phyloP scores from a whole-genome alignment of 257 asterid genomes.

The Solanum tarijense region DNA sequence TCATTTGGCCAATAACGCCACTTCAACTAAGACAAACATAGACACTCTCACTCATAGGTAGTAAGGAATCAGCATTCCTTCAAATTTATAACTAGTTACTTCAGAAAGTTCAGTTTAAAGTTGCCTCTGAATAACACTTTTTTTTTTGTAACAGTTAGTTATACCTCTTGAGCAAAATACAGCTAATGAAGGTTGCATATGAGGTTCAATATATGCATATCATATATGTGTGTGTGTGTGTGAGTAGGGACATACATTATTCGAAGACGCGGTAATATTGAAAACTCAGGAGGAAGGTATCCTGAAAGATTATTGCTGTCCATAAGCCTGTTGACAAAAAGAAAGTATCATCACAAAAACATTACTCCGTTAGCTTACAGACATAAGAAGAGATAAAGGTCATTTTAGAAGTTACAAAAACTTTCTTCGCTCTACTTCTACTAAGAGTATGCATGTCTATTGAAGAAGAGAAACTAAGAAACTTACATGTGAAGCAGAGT shows the following conservation, averaged over 20 bases:
- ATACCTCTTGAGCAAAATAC: neutral
- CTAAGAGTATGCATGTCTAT: neutral
- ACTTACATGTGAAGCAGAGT: conserved; percentile 34
- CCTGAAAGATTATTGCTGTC: conserved; percentile 62
- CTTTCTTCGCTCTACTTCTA: neutral
- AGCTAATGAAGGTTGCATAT: neutral
- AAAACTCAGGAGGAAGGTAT: conserved; percentile 36
- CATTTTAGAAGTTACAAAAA: neutral
- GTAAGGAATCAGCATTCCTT: neutral
- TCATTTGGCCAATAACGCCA: neutral
- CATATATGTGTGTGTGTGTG: neutral
- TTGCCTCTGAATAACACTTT: neutral
- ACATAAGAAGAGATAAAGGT: neutral
- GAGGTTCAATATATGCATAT: neutral
- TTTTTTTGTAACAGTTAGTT: neutral
- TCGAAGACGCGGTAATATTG: conserved; percentile 11
- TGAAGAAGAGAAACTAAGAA: neutral
- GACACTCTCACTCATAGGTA: neutral
- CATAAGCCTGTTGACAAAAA: conserved; percentile 23
- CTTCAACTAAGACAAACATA: neutral
- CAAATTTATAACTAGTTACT: neutral
- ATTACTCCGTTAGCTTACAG: neutral
- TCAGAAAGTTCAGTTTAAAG: neutral
- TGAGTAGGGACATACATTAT: conserved; percentile 25
- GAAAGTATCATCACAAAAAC: neutral